phyloP scores from a whole-genome alignment of 2,329 filamentous ascomycete species.

The Leptosphaerulina australis region DNA sequence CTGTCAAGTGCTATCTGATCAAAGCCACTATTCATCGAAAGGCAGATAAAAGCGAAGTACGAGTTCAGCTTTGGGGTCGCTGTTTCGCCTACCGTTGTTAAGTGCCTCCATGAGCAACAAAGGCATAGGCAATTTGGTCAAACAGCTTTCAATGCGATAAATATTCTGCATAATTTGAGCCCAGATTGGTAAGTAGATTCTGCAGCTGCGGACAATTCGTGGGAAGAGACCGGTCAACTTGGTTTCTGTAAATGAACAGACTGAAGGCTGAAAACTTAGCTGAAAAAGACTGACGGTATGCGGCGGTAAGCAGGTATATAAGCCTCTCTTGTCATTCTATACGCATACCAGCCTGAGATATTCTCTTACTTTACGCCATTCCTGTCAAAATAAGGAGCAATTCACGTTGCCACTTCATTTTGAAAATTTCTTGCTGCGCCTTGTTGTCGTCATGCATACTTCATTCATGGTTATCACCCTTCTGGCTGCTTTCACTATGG shows the following conservation, averaged over 20 bases:
- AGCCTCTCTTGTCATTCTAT: background rate
- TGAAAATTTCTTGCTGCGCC: too few species aligned
- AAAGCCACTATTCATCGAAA: background rate
- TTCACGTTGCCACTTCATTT: too few species aligned
- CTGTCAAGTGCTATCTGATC: background rate
- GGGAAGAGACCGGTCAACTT: background rate
- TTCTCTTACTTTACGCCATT: background rate
- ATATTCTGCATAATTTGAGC: background rate
- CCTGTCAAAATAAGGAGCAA: background rate
- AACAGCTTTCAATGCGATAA: background rate
- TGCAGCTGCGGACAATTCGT: background rate
- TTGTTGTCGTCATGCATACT: slow-evolving; percentile 38
- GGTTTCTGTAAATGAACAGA: background rate
- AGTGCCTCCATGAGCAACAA: background rate
- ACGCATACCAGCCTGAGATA: background rate
- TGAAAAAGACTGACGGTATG: background rate
- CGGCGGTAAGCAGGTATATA: background rate
- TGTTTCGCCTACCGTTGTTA: slow-evolving; percentile 2
- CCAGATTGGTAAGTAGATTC: background rate
- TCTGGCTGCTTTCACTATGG: slow-evolving; percentile 26
- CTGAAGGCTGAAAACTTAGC: background rate
- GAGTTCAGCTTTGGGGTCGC: slow-evolving; percentile 3
- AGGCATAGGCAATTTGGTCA: background rate
- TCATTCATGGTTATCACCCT: slow-evolving; percentile 30
- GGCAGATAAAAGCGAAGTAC: slow-evolving; percentile 17